Evolutionary conservation across 2,329 filamentous ascomycete genomes (phyloP), one percentile per base, ranked within the genome.

Genomic region (Stromatinia cepivora): DNA sequence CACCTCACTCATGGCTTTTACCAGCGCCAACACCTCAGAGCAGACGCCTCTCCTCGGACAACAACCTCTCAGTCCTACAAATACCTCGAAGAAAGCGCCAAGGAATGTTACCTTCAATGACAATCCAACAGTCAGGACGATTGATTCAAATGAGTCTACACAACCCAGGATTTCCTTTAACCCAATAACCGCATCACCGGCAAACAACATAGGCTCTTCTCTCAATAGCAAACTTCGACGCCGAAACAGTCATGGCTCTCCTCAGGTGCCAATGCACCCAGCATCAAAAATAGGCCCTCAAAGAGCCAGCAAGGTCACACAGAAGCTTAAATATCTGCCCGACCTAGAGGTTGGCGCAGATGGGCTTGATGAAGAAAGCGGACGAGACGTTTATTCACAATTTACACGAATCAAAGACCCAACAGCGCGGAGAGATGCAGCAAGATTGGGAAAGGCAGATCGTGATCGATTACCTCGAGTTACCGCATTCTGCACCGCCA

Each of bases 321-420:
- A 98, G 82, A 99, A 99, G 82, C 85, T 99, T 71, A 99, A 99
- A 82, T 86, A 99, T n/a, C 83, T 99, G 22, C 95, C 95, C 0
- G 95, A 95, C 77, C 93, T 94, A 0, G 92, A 96, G 70, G 85
- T 92, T 57, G 92, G 87, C 48, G 91, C 92, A 36, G 92, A 94
- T 56, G 88, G 84, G 25, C 74, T 84, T 73, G 94, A 98, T 72
- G 94, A 97, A 77, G 94, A 97, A 80, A 95, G 92, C 76, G 93
- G 94, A 13, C 86, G 94, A 73, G 95, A 99, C 79, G 95, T 99
- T 45, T 99, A 99, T 81, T 94, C 94, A 36, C 95, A 99, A 79
- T 98, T 97, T 79, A 97, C 94, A 11, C 87, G 95, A 57, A 99
- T 99, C 81, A 98, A 98, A 80, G 95, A 99, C 77, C 94, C 94